A percentile compares a stretch with the other conserved stretches of the same genome.
These are phyloP conservation scores for Eucalyptus sp. DNA, from an alignment of 345 rosid species.

Conservation along the genomic window DNA sequence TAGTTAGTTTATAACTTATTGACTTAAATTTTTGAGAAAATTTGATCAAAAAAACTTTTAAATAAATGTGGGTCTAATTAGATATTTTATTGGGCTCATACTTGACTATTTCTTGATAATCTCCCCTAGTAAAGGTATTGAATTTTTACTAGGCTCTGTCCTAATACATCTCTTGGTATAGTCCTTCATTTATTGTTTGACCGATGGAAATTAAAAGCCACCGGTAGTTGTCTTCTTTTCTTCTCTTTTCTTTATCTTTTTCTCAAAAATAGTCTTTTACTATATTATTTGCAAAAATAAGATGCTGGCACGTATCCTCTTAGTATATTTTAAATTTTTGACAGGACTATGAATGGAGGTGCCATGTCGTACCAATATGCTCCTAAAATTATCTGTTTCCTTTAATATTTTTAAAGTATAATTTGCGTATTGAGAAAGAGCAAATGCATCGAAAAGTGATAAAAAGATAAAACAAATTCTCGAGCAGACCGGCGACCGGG, in stretches of 20 bases:
- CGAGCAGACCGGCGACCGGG: not conserved
- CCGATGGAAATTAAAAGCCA: not conserved
- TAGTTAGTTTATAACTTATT: no score
- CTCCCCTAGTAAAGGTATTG: no score
- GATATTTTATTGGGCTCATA: no score
- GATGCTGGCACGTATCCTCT: not conserved
- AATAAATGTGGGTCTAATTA: accelerated
- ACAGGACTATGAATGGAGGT: not conserved
- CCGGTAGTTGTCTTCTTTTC: not conserved
- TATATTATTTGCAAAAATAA: not conserved
- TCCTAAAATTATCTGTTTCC: not conserved
- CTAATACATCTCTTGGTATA: not conserved
- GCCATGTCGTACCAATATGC: not conserved
- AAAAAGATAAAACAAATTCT: not conserved
- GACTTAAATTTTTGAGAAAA: no score
- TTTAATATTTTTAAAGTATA: not conserved
- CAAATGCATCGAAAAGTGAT: not conserved
- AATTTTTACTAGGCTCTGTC: not conserved
- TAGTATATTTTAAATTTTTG: not conserved
- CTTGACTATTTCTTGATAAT: not conserved
- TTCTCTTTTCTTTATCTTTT: not conserved
- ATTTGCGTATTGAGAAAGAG: not conserved
- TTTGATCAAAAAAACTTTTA: no score
- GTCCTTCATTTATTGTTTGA: not conserved
- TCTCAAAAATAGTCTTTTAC: not conserved